Evolutionary conservation across 2,329 filamentous ascomycete species (phyloP), one percentile per base, ranked within the genome.

Genomic region (Alternaria burnsii): DNA sequence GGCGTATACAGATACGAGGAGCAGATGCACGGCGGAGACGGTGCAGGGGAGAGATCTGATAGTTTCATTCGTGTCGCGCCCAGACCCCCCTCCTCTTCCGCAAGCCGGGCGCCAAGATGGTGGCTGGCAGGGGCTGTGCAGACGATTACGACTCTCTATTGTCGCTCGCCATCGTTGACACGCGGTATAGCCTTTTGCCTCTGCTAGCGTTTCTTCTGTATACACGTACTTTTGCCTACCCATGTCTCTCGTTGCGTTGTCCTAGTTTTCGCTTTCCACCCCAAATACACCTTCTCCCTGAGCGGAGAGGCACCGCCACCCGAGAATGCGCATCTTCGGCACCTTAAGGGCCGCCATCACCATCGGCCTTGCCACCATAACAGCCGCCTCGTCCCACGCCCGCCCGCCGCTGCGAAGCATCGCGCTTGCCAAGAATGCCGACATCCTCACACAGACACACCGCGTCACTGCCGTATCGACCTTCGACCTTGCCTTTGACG

Each of bases 401-500:
- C 87, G 94, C 69, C 92, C 92, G 72, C 92, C 93, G 32, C 84
- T 99, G 63, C 87, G 85, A 68, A 88, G 90, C 73, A 82, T 97
- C 51, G 89, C 89, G 12, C 83, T 88, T 47, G 81, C 97, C 66
- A 89, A 94, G 63, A 87, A 93, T 74, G 86, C 91, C 32, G 85
- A 88, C 61, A 90, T 99, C 66, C 88, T 92, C 72, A 92, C 93
- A 0, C 89, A 90, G 16, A 91, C 90, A 46, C 88, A 92, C 76
- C 88, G 90, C 60, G 87, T 97, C 47, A 89, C 95, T 74, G 89
- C 93, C 50, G 83, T 91, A 58, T 94, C 93, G 14, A 83, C 88
- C 22, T 99, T 99, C 78, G 92, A 97, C 71, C 82, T 99, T 63
- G 89, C 87, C 30, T 97, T 99, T 77, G 84, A 87, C 58, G 82